Percentiles rank a stretch among this genome's conserved stretches.
phyloP scores from a whole-genome alignment of 2,329 filamentous ascomycete genomes.

The Cordyceps farinosa region DNA sequence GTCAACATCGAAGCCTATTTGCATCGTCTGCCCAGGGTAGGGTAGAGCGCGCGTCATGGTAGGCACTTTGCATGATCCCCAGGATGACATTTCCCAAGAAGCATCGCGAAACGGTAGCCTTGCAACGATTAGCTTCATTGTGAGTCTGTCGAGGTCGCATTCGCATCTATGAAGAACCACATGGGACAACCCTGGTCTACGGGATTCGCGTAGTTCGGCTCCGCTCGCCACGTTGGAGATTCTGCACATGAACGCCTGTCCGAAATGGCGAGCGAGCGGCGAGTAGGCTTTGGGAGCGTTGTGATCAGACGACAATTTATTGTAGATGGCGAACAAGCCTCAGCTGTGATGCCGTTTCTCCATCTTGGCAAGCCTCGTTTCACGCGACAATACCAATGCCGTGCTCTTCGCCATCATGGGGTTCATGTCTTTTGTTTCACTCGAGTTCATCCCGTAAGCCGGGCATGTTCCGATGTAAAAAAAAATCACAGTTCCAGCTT shows the following conservation, averaged over 20 bases:
- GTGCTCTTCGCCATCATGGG: neutral
- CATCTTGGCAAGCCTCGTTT: neutral
- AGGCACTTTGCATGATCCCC: too few species aligned
- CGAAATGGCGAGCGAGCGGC: neutral
- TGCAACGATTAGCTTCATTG: neutral
- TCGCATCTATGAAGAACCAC: conserved; percentile 3
- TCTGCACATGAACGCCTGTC: neutral
- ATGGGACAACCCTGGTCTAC: conserved; percentile 1
- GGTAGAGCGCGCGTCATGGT: neutral
- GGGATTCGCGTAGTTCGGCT: conserved; percentile 16
- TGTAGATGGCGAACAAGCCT: neutral
- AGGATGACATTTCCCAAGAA: neutral
- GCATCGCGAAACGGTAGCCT: neutral
- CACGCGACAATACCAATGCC: neutral
- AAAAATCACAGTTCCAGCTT: neutral
- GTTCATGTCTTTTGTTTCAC: too few species aligned
- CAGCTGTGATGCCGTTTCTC: neutral
- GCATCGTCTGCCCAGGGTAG: neutral
- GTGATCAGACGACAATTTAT: neutral
- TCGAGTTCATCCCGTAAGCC: neutral
- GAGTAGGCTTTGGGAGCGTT: neutral
- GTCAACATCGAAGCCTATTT: neutral
- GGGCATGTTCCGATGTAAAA: conserved; percentile 1
- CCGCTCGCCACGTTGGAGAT: conserved; percentile 8
- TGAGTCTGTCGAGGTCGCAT: neutral